Evolutionary conservation across 257 asterid genomes (phyloP), one percentile per base, ranked within the genome.

Genomic region (Solanum ahanhuiri): DNA sequence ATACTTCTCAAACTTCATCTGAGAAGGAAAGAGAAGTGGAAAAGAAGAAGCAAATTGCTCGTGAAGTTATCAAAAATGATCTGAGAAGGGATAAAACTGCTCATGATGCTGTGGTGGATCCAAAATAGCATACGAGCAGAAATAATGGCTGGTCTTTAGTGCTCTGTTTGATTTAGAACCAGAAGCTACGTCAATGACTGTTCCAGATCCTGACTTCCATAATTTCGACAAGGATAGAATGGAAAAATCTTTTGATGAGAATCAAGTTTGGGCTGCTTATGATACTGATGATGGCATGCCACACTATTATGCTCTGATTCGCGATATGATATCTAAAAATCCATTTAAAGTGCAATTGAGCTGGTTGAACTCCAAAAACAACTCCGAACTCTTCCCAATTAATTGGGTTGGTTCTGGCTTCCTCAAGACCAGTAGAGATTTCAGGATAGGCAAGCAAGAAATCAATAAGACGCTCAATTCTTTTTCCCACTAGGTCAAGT

Each of bases 1-100:
- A 89, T 70, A 84, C 87, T 48, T 35, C 85, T 33, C 83, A 69
- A 58, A 35, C 90, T 64, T 79, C 63, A 17, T 86, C 54, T 51
- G 63, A 54, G 23, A 86, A 79, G 72, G 89, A 87, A 76, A 76
- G 14, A 41, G 87, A 86, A 9, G 30, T 15, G 79, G 81, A 73
- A 83, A 88, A 81, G 72, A 72, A 82, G 85, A 87, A 45, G 34
- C 77, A 45, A 63, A 70, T 28, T 64, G 83, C 77, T 70, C 43
- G 54, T 37, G 72, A 85, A 43, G 54, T 83, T 86, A 34, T 86
- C 31, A 30, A 9, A 51, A 45, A 86, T 82, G 41, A 54, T 54
- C 10, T 54, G 9, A 54, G 63, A 54, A 54, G 63, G 63, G 63
- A 54, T 54, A 54, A 54, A 57, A 87, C 69, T 20, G 85, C 20